Conservation (phyloP, 108 stramenopile genomes). For the Nannochloropsis gaditana region DNA sequence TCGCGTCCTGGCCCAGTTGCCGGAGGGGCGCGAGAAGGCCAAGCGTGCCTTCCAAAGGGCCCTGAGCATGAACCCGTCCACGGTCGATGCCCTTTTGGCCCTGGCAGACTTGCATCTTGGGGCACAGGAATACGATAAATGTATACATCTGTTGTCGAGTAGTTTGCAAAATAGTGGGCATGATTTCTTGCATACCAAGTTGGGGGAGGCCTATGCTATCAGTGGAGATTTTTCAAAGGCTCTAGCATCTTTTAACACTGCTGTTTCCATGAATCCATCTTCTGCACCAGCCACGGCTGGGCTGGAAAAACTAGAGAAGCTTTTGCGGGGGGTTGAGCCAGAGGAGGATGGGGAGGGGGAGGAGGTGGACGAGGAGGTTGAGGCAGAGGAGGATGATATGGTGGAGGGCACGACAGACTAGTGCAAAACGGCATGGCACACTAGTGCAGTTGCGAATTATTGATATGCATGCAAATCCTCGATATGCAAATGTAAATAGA, state of each 20-base stretch:
- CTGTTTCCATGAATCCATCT: neutral
- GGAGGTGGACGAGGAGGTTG: neutral
- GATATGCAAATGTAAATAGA: too few relatives aligned
- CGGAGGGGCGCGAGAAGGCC: neutral
- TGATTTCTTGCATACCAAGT: neutral
- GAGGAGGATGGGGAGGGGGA: neutral
- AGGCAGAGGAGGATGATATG: neutral
- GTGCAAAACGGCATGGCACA: too few relatives aligned
- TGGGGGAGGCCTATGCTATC: neutral
- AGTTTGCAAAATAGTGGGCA: constrained; percentile 1
- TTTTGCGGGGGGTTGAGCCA: neutral
- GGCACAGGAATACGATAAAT: neutral
- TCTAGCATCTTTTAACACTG: neutral
- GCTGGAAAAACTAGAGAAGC: neutral
- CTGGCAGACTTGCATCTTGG: constrained; percentile 9
- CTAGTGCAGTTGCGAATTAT: too few relatives aligned
- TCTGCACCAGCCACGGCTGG: neutral
- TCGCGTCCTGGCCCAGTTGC: neutral
- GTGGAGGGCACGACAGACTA: too few relatives aligned
- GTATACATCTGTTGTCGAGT: neutral
- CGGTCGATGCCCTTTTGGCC: neutral
- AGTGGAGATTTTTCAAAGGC: constrained; percentile 20
- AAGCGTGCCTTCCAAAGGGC: neutral
- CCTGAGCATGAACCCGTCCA: neutral
- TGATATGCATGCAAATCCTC: too few relatives aligned